A percentile compares a stretch with the other conserved stretches of the same genome.
Evolutionary conservation across 1,284 basidiomycete species (phyloP).

Genomic region (Rhodotorula glutinis): DNA sequence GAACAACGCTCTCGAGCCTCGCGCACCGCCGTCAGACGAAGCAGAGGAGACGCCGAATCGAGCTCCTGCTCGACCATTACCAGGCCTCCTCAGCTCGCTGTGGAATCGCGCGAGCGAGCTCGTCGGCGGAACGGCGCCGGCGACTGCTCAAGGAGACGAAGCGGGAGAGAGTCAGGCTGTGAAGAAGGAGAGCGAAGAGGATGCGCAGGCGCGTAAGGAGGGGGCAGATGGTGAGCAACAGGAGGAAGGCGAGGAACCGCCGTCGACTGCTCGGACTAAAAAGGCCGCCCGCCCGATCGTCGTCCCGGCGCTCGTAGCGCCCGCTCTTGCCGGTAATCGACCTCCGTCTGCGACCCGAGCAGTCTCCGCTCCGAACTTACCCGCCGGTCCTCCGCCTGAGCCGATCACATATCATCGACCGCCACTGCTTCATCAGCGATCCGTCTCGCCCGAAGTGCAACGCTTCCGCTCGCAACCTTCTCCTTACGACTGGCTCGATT

Average conservation of each 20-base stretch:
- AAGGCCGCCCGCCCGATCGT: not conserved
- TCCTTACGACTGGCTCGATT: slow-evolving; percentile 32
- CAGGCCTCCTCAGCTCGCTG: slow-evolving; percentile 8
- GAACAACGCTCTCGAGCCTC: not conserved
- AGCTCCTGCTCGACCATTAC: not conserved
- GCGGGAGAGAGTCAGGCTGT: not conserved
- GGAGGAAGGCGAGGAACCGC: not conserved
- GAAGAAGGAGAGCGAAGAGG: not conserved
- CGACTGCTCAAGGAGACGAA: not conserved
- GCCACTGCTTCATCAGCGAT: slow-evolving; percentile 15
- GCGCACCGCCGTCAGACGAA: not conserved
- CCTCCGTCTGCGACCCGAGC: not conserved
- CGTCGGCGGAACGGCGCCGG: slow-evolving; percentile 2
- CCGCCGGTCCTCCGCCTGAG: slow-evolving; percentile 17
- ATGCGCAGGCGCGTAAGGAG: no score
- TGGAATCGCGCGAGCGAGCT: slow-evolving; percentile 20
- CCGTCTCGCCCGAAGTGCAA: not conserved
- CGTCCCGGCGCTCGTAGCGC: slow-evolving; percentile 2
- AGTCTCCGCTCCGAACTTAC: not conserved
- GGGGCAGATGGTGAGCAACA: no score
- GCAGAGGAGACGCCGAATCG: not conserved
- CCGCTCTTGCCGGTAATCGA: not conserved
- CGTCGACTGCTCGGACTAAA: not conserved
- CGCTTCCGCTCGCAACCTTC: not conserved
- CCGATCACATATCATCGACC: slow-evolving; percentile 35